Evolutionary conservation across 805 yeast genomes (phyloP).

Genomic region (Metschnikowia orientalis): DNA sequence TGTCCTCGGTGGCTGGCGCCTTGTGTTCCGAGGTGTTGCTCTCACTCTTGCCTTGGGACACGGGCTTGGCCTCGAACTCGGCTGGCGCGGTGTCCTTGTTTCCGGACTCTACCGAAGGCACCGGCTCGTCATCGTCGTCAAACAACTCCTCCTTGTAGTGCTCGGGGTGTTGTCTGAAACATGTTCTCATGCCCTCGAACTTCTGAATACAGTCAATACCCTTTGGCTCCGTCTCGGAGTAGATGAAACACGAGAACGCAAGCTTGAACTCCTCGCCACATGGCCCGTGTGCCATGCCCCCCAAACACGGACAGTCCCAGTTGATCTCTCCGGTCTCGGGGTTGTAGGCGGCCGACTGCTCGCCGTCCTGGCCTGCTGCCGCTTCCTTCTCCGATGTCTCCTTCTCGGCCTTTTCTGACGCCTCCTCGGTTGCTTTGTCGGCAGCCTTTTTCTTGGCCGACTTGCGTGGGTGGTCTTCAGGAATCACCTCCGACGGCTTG

Average conservation of each 20-base stretch:
- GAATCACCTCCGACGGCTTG: slow-evolving; percentile 6
- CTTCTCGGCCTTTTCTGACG: slow-evolving; percentile 7
- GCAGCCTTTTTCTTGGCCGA: slow-evolving; percentile 10
- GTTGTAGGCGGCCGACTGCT: slow-evolving; percentile 69
- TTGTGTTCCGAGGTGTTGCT: too few relatives aligned
- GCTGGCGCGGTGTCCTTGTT: not conserved
- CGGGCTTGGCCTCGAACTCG: not conserved
- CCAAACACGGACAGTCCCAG: slow-evolving; percentile 99
- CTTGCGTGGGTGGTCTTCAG: slow-evolving; percentile 10
- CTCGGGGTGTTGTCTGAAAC: slow-evolving; percentile 91
- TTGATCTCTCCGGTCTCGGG: slow-evolving; percentile 98
- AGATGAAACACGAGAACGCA: slow-evolving; percentile 93
- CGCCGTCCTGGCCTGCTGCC: slow-evolving; percentile 25
- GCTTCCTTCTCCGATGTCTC: slow-evolving; percentile 4
- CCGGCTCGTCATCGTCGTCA: slow-evolving; percentile 63
- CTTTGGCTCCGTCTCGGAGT: slow-evolving; percentile 91
- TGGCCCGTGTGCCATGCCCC: slow-evolving; percentile 99
- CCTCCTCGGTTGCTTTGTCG: slow-evolving; percentile 4
- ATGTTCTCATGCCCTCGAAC: slow-evolving; percentile 87
- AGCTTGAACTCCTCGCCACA: slow-evolving; percentile 95
- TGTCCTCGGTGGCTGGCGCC: slow-evolving; percentile 11
- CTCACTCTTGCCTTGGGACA: too few relatives aligned
- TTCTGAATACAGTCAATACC: slow-evolving; percentile 92
- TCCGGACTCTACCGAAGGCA: slow-evolving; percentile 11
- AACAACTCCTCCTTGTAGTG: slow-evolving; percentile 87